Conservation (phyloP, 2,329 filamentous ascomycete species). For the Xylaria digitata region DNA sequence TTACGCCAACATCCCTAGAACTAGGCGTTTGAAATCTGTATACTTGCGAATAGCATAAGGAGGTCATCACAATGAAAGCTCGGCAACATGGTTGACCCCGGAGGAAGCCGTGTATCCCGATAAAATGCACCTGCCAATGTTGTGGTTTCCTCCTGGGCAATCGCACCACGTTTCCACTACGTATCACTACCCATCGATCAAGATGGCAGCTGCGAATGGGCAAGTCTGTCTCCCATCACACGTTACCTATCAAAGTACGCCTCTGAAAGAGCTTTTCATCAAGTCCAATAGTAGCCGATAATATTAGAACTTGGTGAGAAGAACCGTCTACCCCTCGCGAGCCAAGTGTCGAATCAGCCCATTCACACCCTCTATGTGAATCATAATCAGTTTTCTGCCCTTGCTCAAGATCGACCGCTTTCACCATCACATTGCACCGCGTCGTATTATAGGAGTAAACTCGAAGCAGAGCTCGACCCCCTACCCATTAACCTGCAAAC, state of each 20-base stretch:
- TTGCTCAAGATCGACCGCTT: neutral
- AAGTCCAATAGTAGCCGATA: neutral
- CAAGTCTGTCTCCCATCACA: neutral
- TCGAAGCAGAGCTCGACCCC: neutral
- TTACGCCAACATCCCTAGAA: neutral
- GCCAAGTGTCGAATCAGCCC: neutral
- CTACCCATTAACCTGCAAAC: conserved; percentile 5
- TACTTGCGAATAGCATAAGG: neutral
- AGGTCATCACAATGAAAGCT: neutral
- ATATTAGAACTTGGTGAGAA: neutral
- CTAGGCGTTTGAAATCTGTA: neutral
- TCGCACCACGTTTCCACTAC: neutral
- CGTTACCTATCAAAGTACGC: neutral
- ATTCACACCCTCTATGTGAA: neutral
- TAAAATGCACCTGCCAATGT: neutral
- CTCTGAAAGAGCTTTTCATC: neutral
- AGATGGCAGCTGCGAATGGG: neutral
- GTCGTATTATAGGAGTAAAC: neutral
- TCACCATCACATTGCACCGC: conserved; percentile 1
- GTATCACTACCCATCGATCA: neutral
- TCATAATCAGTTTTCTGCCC: conserved; percentile 6
- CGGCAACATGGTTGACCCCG: neutral
- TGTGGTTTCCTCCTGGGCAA: neutral
- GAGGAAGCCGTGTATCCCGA: neutral
- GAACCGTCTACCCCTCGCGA: neutral